A percentile compares a stretch with the other conserved stretches of the same genome.
phyloP scores from a whole-genome alignment of 495 filamentous ascomycete species.

The Staphylotrichum longicolle region DNA sequence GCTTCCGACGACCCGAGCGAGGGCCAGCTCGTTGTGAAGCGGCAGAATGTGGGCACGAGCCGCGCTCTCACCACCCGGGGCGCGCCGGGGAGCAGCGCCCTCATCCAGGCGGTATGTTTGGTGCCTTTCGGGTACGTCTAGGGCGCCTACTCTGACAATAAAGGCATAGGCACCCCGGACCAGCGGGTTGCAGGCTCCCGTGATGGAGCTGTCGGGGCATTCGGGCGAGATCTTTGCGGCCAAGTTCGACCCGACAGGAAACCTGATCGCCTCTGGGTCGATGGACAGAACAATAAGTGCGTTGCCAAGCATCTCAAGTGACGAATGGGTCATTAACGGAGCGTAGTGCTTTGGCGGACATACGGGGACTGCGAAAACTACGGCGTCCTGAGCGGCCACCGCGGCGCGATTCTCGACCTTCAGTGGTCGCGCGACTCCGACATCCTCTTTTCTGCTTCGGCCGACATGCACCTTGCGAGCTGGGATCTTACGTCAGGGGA shows the following conservation, averaged over 20 bases:
- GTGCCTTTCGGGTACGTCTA: conserved; percentile 11
- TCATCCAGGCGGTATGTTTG: conserved; percentile 77
- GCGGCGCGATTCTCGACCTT: conserved; percentile 84
- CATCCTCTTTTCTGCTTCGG: conserved; percentile 88
- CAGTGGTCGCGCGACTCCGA: conserved; percentile 95
- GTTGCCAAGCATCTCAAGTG: background rate
- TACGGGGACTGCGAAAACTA: conserved; percentile 93
- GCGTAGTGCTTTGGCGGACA: conserved; percentile 83
- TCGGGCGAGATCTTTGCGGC: conserved; percentile 83
- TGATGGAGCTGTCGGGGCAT: conserved; percentile 89
- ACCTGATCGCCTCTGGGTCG: conserved; percentile 88
- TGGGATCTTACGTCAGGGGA: conserved; percentile 90
- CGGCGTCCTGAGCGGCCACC: conserved; percentile 80
- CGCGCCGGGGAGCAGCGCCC: conserved; percentile 61
- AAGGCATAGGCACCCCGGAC: conserved; percentile 68
- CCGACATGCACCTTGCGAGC: conserved; percentile 86
- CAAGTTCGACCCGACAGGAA: conserved; percentile 83
- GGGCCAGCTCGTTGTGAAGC: conserved; percentile 83
- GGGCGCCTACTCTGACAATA: too few species aligned
- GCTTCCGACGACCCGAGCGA: conserved; percentile 74
- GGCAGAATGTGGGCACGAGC: conserved; percentile 74
- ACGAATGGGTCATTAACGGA: conserved; percentile 13
- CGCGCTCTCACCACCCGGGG: conserved; percentile 62
- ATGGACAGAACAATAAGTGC: conserved; percentile 91
- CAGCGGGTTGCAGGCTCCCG: conserved; percentile 81